Evolutionary conservation across 2,329 filamentous ascomycete species (phyloP), one percentile per base, ranked within the genome.

Genomic region (Fusarium armeniacum): DNA sequence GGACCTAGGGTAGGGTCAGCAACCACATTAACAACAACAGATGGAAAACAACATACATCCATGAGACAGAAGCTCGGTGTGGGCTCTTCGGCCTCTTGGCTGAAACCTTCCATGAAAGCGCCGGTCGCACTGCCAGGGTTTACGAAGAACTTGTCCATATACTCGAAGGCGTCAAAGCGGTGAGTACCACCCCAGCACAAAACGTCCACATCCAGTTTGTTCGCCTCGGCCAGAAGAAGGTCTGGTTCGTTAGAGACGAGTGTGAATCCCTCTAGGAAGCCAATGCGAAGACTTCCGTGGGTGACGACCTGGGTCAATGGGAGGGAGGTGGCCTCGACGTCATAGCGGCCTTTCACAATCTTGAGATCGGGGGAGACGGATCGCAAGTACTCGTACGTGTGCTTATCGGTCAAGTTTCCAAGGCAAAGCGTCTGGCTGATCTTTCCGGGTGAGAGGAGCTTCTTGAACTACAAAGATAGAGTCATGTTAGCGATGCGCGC

Each of bases 1-100:
- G 95, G 36, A 97, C 93, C 93, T 97, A 73, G 72, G 40, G 53
- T 47, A 58, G 20, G 58, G 61, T 78, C 45, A 78, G 75, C 50
- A 74, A 46, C 12, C 40, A 28, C 13, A 16, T 41, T 12, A 38
- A 3, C 26, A 46, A 24, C 24, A 11, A 22, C 6, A 11, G 16
- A 22, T 58, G 20, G n/a, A 11, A 52, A 44, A 52, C 57, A 46
- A 91, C 93, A 84, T 80, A 98, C 94, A 87, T 98, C 95, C 95
- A 98, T 98, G 79, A 98, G 82, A 77, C 96, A 97, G 81, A 98
- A 98, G 78, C 94, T 97, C 28, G 95, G 95, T 59, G 90, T 90
- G 26, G 91, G 92, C 58, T 95, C 92, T 76, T 92, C 89, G n/a
- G 82, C 84, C 41, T 86, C 86, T 53, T 82, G 81, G 22, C 82